These are phyloP conservation scores for Paulinella micropora DNA, from an alignment of 78 protist genomes.

Conservation along the genomic window DNA sequence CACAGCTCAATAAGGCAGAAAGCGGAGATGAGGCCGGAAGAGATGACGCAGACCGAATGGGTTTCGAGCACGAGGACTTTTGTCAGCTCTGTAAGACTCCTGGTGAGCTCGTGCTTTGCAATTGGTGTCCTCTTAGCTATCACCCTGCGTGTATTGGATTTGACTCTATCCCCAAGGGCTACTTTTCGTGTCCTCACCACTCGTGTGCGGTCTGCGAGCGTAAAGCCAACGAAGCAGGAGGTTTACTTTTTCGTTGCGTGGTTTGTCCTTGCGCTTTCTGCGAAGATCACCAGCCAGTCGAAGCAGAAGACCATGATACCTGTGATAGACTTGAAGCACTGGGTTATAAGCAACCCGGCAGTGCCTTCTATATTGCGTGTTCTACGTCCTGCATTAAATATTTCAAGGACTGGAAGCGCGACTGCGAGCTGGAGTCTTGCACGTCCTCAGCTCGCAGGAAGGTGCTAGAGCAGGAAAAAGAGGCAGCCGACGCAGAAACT, in stretches of 20 bases:
- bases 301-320: background rate
- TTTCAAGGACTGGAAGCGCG: background rate
- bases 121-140: background rate
- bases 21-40: no score
- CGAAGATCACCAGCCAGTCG: background rate
- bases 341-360: background rate
- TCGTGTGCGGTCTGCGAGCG: background rate
- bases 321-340: background rate
- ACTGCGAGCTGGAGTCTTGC: no score
- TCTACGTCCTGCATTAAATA: background rate
- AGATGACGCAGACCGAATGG: no score
- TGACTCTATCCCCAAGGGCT: background rate
- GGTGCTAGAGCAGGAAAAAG: background rate
- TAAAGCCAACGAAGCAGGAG: no score
- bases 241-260: background rate
- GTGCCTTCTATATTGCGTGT: background rate
- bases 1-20: no score
- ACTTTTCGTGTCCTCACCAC: conserved; percentile 7
- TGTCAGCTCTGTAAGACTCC: no score
- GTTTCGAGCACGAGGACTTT: no score
- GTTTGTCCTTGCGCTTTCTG: background rate
- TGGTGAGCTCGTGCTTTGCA: background rate
- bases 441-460: no score
- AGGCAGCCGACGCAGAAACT: background rate
- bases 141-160: background rate